These are phyloP conservation scores for Rhodomyrtus psidioides DNA, from an alignment of 441 rosid genomes.

Conservation along the genomic window DNA sequence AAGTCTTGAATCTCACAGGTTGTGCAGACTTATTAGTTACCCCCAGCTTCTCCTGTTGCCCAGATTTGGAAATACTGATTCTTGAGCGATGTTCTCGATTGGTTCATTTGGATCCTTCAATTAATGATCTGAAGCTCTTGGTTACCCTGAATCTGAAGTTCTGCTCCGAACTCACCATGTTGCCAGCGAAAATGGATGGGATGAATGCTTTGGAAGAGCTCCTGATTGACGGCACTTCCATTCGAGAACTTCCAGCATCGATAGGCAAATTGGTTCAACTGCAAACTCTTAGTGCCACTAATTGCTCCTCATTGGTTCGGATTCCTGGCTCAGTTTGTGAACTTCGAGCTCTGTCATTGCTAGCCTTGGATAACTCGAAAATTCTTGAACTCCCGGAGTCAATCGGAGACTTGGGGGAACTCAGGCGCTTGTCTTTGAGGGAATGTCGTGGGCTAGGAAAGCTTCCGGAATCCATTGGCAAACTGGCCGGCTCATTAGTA, in stretches of 20 bases:
- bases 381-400: background rate
- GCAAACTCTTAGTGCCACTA: background rate
- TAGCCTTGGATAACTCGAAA: background rate
- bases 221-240: background rate
- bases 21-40: background rate
- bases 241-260: background rate
- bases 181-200: background rate
- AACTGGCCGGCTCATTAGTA: background rate
- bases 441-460: background rate
- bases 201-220: background rate
- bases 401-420: rapidly evolving
- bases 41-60: background rate
- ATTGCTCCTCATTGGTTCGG: background rate
- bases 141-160: background rate
- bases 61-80: background rate
- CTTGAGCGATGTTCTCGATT: background rate
- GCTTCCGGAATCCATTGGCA: background rate
- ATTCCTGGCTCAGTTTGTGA: background rate
- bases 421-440: background rate
- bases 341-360: background rate
- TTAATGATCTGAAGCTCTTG: background rate
- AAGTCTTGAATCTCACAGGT: background rate
- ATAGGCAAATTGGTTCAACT: background rate
- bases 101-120: background rate
- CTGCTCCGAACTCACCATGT: background rate